Evolutionary conservation across 2,329 filamentous ascomycete species (phyloP), one percentile per base, ranked within the genome.

Genomic region (Clonostachys byssicola): DNA sequence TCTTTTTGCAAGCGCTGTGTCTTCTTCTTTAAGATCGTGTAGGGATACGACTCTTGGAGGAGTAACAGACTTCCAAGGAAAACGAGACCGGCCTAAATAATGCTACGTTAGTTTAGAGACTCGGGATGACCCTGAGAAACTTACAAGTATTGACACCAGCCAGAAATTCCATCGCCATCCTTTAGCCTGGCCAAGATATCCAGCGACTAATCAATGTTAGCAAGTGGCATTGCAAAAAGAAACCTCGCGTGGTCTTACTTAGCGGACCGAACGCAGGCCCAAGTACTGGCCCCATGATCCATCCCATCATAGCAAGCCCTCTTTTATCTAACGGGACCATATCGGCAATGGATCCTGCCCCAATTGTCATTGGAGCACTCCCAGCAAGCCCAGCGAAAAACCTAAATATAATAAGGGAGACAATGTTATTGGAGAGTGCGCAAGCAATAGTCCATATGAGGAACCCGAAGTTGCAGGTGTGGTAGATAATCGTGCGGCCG

Each of bases 161-260:
- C 74, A 77, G 55, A 75, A 75, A 1, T 65, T 66, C 76, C 76
- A 79, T 43, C 74, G 65, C 75, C 76, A 80, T 6, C 71, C 67
- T n/a, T 67, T 66, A 18, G 64, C 58, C 46, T 64, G 55, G 2
- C 68, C 66, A 5, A 78, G 54, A 23, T 70, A 72, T 4, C 72
- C 71, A 7, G 71, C 74, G n/a, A 70, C 69, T 60, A 43, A 30
- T 33, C 23, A n/a, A 5, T n/a, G 10, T 43, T 30, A 16, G 13
- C 13, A 5, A 43, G 20, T 14, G 14, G 66, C 63, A 52, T 42
- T 64, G 68, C 6, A 64, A 62, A 3, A 36, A 3, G 17, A 7
- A 12, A 14, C 4, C 6, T 13, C 9, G 33, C 9, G 17, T 30
- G 33, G 23, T 16, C 56, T 50, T 50, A 61, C 73, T 66, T 20